Conservation (phyloP, 345 rosid species). For the Lagerstroemia speciosa region DNA sequence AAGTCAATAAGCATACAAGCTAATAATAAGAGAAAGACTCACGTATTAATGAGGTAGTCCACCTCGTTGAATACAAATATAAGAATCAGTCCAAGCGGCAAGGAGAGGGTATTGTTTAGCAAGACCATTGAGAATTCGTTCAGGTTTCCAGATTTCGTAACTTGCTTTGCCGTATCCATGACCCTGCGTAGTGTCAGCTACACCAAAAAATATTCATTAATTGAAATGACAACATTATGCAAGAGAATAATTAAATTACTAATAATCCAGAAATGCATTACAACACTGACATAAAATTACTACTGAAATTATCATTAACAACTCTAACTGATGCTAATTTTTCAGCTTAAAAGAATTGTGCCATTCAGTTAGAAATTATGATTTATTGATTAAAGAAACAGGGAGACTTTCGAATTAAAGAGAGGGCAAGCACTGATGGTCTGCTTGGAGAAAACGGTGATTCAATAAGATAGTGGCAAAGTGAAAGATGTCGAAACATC, state of each 20-base stretch:
- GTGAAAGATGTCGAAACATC: neutral
- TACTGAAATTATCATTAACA: neutral
- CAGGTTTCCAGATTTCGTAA: slow-evolving; percentile 79
- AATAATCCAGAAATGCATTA: neutral
- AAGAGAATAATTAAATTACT: neutral
- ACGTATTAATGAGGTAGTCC: slow-evolving; percentile 73
- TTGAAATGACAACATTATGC: neutral
- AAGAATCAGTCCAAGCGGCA: slow-evolving; percentile 80
- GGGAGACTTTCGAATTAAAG: neutral
- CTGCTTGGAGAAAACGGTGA: neutral
- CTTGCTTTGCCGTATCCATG: slow-evolving; percentile 97
- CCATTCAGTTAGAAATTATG: neutral
- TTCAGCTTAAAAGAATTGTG: neutral
- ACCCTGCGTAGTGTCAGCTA: slow-evolving; percentile 87
- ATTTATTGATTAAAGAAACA: neutral
- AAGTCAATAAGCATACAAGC: neutral
- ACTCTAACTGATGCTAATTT: neutral
- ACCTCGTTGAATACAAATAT: slow-evolving; percentile 70
- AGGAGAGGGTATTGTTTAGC: slow-evolving; percentile 84
- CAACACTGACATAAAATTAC: neutral
- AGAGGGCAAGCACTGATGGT: neutral
- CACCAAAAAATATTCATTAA: slow-evolving; percentile 21
- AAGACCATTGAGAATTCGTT: slow-evolving; percentile 97
- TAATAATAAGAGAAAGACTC: slow-evolving; percentile 23
- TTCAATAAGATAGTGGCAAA: neutral